phyloP scores from a whole-genome alignment of 768 basidiomycete species.

The Mycena albidolilacea region DNA sequence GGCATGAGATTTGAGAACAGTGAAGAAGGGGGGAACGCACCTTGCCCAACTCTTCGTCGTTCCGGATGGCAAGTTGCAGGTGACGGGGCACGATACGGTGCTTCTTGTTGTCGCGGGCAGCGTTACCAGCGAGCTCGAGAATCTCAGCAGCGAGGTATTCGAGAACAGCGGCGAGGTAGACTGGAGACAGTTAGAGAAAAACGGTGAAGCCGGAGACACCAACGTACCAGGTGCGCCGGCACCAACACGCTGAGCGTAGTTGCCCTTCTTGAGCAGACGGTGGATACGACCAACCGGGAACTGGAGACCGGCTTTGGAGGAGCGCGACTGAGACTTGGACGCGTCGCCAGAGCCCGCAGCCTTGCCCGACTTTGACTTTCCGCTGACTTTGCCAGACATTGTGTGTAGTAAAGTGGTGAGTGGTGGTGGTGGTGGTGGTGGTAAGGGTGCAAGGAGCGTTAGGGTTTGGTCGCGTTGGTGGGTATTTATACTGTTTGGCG shows the following conservation, averaged over 20 bases:
- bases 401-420: slow-evolving; percentile 21
- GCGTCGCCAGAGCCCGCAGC: slow-evolving; percentile 52
- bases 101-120: slow-evolving; percentile 82
- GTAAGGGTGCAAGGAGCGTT: slow-evolving; percentile 27
- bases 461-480: slow-evolving; percentile 14
- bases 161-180: slow-evolving; percentile 87
- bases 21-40: background rate
- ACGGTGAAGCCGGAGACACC: background rate
- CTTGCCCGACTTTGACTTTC: slow-evolving; percentile 53
- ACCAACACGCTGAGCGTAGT: slow-evolving; percentile 85
- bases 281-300: slow-evolving; percentile 90
- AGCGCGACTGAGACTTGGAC: slow-evolving; percentile 72
- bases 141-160: slow-evolving; percentile 91
- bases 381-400: slow-evolving; percentile 56
- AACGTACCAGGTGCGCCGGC: slow-evolving; percentile 78
- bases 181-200: slow-evolving; percentile 47
- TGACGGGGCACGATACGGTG: slow-evolving; percentile 91
- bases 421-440: slow-evolving; percentile 37
- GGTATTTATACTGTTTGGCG: slow-evolving; percentile 48
- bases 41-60: slow-evolving; percentile 76
- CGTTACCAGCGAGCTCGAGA: slow-evolving; percentile 87
- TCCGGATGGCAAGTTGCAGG: slow-evolving; percentile 88
- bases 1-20: slow-evolving; percentile 3
- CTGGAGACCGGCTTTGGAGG: slow-evolving; percentile 75
- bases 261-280: slow-evolving; percentile 82